A percentile compares a stretch with the other conserved stretches of the same genome.
phyloP scores from a whole-genome alignment of 179 eudicot genomes.

The Beta corolliflora region DNA sequence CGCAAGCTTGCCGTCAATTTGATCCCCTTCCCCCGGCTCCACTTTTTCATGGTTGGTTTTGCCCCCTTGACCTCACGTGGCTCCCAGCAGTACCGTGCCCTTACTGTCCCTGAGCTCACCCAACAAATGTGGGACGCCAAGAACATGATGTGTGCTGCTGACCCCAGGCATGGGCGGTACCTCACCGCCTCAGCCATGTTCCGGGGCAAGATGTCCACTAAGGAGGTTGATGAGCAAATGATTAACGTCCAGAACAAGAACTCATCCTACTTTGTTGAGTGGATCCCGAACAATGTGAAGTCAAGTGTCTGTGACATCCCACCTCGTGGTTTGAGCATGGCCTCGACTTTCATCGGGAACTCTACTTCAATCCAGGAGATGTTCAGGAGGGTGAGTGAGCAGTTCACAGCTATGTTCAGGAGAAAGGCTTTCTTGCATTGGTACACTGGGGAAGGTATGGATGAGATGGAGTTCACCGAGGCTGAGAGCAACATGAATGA shows the following conservation, averaged over 20 bases:
- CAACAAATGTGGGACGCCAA: slow-evolving; percentile 89
- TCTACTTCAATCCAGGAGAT: slow-evolving; percentile 84
- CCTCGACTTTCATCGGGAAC: slow-evolving; percentile 83
- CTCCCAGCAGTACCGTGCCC: slow-evolving; percentile 86
- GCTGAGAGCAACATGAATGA: slow-evolving; percentile 87
- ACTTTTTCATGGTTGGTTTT: slow-evolving; percentile 90
- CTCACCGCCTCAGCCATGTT: slow-evolving; percentile 87
- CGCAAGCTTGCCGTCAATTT: slow-evolving; percentile 73
- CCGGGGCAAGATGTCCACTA: slow-evolving; percentile 47
- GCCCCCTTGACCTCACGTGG: slow-evolving; percentile 92
- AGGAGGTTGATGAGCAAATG: slow-evolving; percentile 69
- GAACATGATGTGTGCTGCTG: slow-evolving; percentile 89
- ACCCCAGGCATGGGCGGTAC: slow-evolving; percentile 46
- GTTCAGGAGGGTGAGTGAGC: slow-evolving; percentile 91
- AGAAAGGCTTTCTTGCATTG: slow-evolving; percentile 94
- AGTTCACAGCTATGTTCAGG: slow-evolving; percentile 93
- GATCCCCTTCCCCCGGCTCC: slow-evolving; percentile 83
- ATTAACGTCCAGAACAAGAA: slow-evolving; percentile 82
- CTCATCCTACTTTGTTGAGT: slow-evolving; percentile 84
- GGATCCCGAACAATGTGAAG: slow-evolving; percentile 90
- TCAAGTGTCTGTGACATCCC: slow-evolving; percentile 89
- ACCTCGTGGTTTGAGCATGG: slow-evolving; percentile 74
- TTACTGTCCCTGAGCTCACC: slow-evolving; percentile 84
- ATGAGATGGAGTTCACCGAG: slow-evolving; percentile 84
- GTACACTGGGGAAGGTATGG: slow-evolving; percentile 95